Percentiles rank a stretch among this genome's conserved stretches.
Evolutionary conservation across 2,329 filamentous ascomycete species (phyloP).

Genomic region (Penicillium brevicompactum): DNA sequence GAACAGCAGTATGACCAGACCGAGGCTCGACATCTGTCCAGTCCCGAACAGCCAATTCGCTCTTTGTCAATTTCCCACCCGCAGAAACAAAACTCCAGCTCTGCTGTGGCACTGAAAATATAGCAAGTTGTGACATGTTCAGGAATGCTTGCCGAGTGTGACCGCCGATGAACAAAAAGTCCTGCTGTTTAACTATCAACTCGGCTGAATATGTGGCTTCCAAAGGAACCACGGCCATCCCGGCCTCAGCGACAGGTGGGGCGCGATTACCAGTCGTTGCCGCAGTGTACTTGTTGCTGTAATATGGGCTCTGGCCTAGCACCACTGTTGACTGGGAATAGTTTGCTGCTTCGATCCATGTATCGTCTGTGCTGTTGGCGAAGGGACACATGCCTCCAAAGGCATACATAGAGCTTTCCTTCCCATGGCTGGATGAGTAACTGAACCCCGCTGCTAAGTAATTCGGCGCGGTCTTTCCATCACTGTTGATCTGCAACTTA

Average conservation of each 20-base stretch:
- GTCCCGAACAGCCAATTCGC: constrained; percentile 59
- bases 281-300: constrained; percentile 31
- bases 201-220: constrained; percentile 69
- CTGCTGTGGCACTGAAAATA: constrained; percentile 84
- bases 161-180: constrained; percentile 80
- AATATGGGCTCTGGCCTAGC: constrained; percentile 48
- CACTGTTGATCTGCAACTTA: constrained; percentile 40
- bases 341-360: constrained; percentile 69
- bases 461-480: constrained; percentile 50
- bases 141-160: constrained; percentile 83
- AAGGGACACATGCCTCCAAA: constrained; percentile 90
- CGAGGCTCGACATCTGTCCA: constrained; percentile 69
- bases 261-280: constrained; percentile 57
- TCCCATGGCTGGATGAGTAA: constrained; percentile 60
- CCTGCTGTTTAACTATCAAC: constrained; percentile 67
- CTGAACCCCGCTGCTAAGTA: constrained; percentile 64
- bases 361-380: constrained; percentile 42
- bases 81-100: constrained; percentile 81
- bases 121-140: constrained; percentile 88
- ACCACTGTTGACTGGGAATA: constrained; percentile 83
- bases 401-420: constrained; percentile 60
- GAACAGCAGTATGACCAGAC: constrained; percentile 83
- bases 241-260: constrained; percentile 77
- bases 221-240: constrained; percentile 79
- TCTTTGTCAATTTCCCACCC: constrained; percentile 50